phyloP scores from a whole-genome alignment of 768 basidiomycete genomes.

The Tulasnella sp. region DNA sequence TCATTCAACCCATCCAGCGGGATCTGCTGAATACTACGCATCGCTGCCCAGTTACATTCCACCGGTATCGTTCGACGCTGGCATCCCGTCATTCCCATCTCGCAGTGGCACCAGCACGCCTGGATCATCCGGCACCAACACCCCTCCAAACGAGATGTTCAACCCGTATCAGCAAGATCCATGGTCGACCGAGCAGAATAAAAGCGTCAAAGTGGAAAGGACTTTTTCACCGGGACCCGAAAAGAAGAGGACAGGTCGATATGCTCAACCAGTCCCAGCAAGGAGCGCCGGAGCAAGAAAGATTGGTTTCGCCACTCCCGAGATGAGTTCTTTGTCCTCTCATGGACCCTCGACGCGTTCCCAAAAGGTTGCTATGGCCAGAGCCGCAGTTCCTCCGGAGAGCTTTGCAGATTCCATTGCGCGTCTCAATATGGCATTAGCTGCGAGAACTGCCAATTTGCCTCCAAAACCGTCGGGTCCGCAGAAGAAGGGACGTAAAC shows the following conservation, averaged over 20 bases:
- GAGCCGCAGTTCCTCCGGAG: no score
- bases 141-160: not conserved
- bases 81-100: constrained; percentile 1
- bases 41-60: constrained; percentile 4
- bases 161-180: constrained; percentile 7
- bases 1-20: not conserved
- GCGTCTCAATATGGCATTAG: no score
- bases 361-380: not conserved
- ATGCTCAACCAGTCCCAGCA: constrained; percentile 11
- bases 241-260: not conserved
- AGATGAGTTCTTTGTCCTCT: not conserved
- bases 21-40: constrained; percentile 6
- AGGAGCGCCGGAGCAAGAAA: not conserved
- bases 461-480: no score
- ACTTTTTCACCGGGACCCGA: not conserved
- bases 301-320: not conserved
- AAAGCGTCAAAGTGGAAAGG: constrained; percentile 11
- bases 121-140: not conserved
- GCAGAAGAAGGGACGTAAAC: not conserved
- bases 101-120: not conserved
- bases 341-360: not conserved
- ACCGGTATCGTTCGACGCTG: constrained; percentile 6
- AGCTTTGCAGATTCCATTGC: no score
- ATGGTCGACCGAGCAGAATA: constrained; percentile 4
- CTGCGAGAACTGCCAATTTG: no score